A percentile compares a stretch with the other conserved stretches of the same genome.
phyloP scores from a whole-genome alignment of 2,329 filamentous ascomycete genomes.

The Lasiodiplodia hormozganensis region DNA sequence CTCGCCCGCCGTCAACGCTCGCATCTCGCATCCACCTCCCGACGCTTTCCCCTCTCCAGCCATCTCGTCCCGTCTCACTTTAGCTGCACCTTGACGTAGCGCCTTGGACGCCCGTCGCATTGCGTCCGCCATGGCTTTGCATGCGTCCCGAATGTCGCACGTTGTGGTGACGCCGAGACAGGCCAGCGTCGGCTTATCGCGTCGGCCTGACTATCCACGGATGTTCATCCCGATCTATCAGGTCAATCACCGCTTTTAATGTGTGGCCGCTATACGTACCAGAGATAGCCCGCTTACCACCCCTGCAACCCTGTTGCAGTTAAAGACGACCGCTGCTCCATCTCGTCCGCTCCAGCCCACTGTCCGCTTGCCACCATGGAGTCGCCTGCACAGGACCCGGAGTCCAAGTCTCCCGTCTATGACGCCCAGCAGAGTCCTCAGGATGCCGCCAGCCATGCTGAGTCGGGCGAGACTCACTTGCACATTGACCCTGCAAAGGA shows the following conservation, averaged over 20 bases:
- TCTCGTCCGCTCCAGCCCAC: neutral
- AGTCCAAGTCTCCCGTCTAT: conserved; percentile 25
- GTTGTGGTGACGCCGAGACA: conserved; percentile 7
- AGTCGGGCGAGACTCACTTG: conserved; percentile 26
- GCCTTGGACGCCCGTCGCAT: too few relatives aligned
- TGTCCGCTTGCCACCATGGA: conserved; percentile 6
- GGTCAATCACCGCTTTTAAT: conserved; percentile 4
- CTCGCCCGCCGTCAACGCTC: neutral
- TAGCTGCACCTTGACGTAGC: conserved; percentile 14
- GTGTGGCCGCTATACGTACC: conserved; percentile 15
- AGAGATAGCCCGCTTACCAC: conserved; percentile 11
- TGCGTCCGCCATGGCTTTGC: neutral
- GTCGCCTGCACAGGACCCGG: neutral
- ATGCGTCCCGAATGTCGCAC: neutral
- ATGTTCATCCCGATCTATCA: conserved; percentile 23
- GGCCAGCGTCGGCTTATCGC: conserved; percentile 9
- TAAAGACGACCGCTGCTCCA: conserved; percentile 13
- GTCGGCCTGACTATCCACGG: conserved; percentile 2
- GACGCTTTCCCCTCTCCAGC: conserved; percentile 14
- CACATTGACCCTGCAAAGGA: conserved; percentile 55
- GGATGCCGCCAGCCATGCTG: conserved; percentile 30
- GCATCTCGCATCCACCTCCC: conserved; percentile 1
- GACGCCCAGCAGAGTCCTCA: conserved; percentile 29
- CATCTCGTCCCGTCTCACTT: neutral
- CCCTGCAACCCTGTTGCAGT: conserved; percentile 10